phyloP scores from a whole-genome alignment of 805 yeast genomes.

The Saccharomycodes ludwigii region DNA sequence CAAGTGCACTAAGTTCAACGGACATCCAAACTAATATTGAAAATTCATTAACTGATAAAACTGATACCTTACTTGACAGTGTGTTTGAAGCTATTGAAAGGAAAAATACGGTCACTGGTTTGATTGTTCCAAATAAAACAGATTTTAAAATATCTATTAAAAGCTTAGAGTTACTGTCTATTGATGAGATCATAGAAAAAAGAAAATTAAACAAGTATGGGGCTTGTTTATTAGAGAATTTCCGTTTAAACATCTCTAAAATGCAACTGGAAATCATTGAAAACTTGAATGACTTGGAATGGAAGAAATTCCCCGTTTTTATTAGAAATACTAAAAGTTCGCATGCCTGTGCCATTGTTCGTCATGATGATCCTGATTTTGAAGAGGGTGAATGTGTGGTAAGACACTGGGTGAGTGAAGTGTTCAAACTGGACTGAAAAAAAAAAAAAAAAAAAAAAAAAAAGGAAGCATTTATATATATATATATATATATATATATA shows the following conservation, averaged over 20 bases:
- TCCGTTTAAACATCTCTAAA: slow-evolving; percentile 8
- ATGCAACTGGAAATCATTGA: slow-evolving; percentile 41
- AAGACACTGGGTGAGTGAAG: slow-evolving; percentile 45
- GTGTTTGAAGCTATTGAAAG: slow-evolving; percentile 42
- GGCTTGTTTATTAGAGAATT: slow-evolving; percentile 9
- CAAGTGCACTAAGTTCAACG: slow-evolving; percentile 5
- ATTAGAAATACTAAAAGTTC: slow-evolving; percentile 54
- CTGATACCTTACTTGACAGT: slow-evolving; percentile 54
- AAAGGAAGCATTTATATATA: neutral
- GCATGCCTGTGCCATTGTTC: slow-evolving; percentile 73
- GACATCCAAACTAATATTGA: slow-evolving; percentile 24
- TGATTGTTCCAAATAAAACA: too few relatives aligned
- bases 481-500: neutral
- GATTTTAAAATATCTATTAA: slow-evolving; percentile 10
- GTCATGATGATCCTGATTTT: slow-evolving; percentile 42
- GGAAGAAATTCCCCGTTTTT: slow-evolving; percentile 64
- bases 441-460: slow-evolving; percentile 1
- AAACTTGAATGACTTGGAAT: slow-evolving; percentile 42
- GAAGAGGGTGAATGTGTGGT: slow-evolving; percentile 62
- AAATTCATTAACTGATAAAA: slow-evolving; percentile 41
- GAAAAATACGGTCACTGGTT: slow-evolving; percentile 13
- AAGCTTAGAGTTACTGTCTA: slow-evolving; percentile 10
- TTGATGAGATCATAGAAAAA: slow-evolving; percentile 7
- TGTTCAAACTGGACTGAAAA: slow-evolving; percentile 16
- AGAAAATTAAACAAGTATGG: slow-evolving; percentile 5